Conservation (phyloP, 139 green algal genomes). For the Chlamydomonas applanata region DNA sequence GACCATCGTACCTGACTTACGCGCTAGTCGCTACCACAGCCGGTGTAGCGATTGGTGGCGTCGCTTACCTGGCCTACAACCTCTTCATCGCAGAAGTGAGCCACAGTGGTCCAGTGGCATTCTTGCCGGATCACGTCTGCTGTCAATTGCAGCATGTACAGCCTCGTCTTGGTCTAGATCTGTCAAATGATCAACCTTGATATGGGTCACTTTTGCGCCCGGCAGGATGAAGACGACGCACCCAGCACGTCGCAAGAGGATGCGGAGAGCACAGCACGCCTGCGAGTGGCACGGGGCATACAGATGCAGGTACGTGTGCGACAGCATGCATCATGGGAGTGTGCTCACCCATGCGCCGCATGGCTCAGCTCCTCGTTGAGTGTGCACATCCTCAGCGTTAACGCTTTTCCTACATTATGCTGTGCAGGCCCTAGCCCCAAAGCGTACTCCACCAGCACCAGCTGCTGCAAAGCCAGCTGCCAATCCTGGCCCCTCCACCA, state of each 20-base stretch:
- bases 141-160: no score
- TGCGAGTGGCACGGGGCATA: slow-evolving; percentile 6
- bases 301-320: slow-evolving; percentile 7
- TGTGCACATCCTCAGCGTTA: no score
- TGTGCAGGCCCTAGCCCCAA: no score
- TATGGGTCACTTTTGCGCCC: no score
- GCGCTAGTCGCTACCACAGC: not conserved
- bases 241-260: not conserved
- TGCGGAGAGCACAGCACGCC: not conserved
- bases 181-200: no score
- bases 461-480: not conserved
- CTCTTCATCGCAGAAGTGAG: not conserved
- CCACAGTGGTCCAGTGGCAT: not conserved
- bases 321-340: no score
- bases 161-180: no score
- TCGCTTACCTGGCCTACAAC: slow-evolving; percentile 7
- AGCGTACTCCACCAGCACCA: no score
- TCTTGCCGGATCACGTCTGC: no score
- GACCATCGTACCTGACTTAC: no score
- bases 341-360: not conserved
- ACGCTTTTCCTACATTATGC: no score
- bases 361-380: no score
- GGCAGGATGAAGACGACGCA: not conserved
- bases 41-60: not conserved
- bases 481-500: not conserved